A percentile compares a stretch with the other conserved stretches of the same genome.
Conservation (phyloP, 768 basidiomycete species). For the Boletales sp. region DNA sequence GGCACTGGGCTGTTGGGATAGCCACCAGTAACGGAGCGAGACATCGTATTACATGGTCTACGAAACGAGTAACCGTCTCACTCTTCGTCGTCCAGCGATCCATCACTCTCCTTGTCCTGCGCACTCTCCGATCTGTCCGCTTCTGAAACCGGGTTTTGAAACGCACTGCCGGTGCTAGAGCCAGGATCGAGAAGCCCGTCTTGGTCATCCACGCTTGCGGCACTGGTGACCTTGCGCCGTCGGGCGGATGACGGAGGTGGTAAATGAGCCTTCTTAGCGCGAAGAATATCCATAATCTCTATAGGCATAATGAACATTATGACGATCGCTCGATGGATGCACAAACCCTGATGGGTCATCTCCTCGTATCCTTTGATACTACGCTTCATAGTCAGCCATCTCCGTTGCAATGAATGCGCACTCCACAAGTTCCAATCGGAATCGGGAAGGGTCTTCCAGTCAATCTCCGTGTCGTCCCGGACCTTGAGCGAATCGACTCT, state of each 20-base stretch:
- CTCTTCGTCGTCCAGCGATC: conserved; percentile 16
- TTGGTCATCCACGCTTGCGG: conserved; percentile 44
- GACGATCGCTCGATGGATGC: neutral
- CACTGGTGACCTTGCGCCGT: conserved; percentile 52
- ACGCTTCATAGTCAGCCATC: conserved; percentile 78
- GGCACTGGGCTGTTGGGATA: conserved; percentile 68
- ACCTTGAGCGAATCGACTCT: conserved; percentile 76
- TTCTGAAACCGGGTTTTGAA: conserved; percentile 23
- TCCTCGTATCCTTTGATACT: conserved; percentile 73
- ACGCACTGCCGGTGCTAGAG: conserved; percentile 16
- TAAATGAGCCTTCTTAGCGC: conserved; percentile 66
- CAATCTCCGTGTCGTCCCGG: conserved; percentile 77
- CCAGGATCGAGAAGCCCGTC: conserved; percentile 27
- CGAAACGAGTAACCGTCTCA: neutral
- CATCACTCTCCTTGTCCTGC: conserved; percentile 15
- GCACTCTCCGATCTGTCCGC: conserved; percentile 9
- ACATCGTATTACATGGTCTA: neutral
- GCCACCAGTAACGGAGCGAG: conserved; percentile 22
- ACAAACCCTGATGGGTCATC: conserved; percentile 73
- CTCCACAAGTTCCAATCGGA: conserved; percentile 83
- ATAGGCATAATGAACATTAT: conserved; percentile 8
- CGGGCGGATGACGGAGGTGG: conserved; percentile 37
- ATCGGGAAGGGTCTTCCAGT: conserved; percentile 77
- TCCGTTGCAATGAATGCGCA: conserved; percentile 71
- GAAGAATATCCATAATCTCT: conserved; percentile 83